Evolutionary conservation across 1,284 basidiomycete genomes (phyloP).

Genomic region (Rhodotorula sp.): DNA sequence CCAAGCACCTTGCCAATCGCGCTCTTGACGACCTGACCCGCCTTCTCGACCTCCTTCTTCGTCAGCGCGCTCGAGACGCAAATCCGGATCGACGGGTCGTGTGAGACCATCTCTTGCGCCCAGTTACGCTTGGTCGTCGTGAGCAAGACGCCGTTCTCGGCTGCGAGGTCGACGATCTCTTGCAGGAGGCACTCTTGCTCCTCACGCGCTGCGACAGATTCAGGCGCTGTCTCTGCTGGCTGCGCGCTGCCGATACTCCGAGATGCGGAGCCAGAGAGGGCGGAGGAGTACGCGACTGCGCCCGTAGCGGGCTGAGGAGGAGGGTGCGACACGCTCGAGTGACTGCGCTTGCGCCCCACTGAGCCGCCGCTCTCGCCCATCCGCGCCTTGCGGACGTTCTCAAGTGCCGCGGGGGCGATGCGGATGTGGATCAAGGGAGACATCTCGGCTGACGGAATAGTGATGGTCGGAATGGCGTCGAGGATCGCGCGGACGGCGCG

Average conservation of each 20-base stretch:
- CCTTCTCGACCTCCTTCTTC: constrained; percentile 89
- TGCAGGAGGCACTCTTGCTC: constrained; percentile 76
- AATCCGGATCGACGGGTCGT: constrained; percentile 82
- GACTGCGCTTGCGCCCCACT: constrained; percentile 20
- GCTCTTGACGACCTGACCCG: constrained; percentile 69
- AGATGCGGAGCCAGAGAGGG: constrained; percentile 2
- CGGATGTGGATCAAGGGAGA: constrained; percentile 87
- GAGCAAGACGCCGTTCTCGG: constrained; percentile 67
- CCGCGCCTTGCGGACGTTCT: constrained; percentile 20
- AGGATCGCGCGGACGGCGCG: constrained; percentile 71
- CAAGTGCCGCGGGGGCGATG: constrained; percentile 52
- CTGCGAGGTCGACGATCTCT: constrained; percentile 71
- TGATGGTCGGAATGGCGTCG: constrained; percentile 69
- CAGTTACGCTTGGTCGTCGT: constrained; percentile 76
- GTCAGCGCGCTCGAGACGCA: constrained; percentile 72
- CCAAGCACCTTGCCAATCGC: constrained; percentile 67
- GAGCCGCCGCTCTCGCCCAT: constrained; percentile 44
- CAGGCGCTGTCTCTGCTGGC: background rate
- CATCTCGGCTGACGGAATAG: constrained; percentile 77
- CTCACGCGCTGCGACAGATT: constrained; percentile 54
- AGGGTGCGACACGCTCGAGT: constrained; percentile 48
- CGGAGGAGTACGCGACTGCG: constrained; percentile 2
- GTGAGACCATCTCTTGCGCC: constrained; percentile 78
- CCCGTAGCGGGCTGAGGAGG: constrained; percentile 21
- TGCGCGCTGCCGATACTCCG: constrained; percentile 50